Conservation (phyloP, 257 asterid genomes). For the Linaria vulgaris region DNA sequence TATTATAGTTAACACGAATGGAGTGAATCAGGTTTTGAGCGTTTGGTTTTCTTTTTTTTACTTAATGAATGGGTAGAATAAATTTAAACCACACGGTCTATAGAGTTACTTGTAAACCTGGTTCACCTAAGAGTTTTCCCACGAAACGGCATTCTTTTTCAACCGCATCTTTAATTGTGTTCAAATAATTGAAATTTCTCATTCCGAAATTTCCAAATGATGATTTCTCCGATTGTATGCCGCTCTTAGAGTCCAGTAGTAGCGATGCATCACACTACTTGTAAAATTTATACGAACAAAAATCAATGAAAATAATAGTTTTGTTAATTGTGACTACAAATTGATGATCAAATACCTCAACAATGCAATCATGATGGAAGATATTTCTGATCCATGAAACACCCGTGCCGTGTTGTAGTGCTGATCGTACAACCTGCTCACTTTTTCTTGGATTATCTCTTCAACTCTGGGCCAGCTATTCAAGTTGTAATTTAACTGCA, state of each 20-base stretch:
- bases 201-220: conserved; percentile 60
- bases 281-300: too few relatives aligned
- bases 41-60: too few relatives aligned
- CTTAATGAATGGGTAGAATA: too few relatives aligned
- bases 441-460: conserved; percentile 62
- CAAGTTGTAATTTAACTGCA: conserved; percentile 60
- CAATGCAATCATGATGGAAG: conserved; percentile 84
- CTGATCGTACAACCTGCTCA: conserved; percentile 43
- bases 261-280: conserved; percentile 94
- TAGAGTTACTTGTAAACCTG: too few relatives aligned
- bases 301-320: too few relatives aligned
- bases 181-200: conserved; percentile 67
- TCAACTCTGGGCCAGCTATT: conserved; percentile 76
- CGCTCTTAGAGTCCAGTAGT: conserved; percentile 45
- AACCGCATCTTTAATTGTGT: conserved; percentile 57
- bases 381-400: conserved; percentile 81
- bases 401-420: conserved; percentile 68
- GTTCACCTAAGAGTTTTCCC: too few relatives aligned
- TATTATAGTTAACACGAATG: too few relatives aligned
- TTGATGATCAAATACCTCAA: conserved; percentile 43
- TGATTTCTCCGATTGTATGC: conserved; percentile 56
- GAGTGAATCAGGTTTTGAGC: too few relatives aligned
- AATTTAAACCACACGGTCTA: too few relatives aligned
- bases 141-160: conserved; percentile 80
- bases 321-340: too few relatives aligned